Evolutionary conservation across 768 basidiomycete genomes (phyloP), one percentile per base, ranked within the genome.

Genomic region (Mycena albidolilacea): DNA sequence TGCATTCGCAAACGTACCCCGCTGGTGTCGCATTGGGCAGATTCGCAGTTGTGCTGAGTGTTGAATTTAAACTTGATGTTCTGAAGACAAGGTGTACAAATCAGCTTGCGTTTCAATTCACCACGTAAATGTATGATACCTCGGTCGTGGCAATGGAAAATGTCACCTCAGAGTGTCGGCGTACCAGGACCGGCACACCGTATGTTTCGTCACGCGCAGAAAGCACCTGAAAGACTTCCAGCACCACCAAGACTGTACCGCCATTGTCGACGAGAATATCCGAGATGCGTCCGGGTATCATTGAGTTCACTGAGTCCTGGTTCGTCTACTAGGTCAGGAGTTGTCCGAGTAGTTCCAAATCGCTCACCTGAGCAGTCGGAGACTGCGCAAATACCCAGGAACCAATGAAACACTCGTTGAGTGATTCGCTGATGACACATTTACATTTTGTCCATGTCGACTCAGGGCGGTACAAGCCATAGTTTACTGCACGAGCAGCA

Each of bases 61-160:
- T 30, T 30, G 74, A 79, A 72, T 12, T 70, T 73, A 59, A 80
- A 79, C n/a, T 70, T 70, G 46, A 64, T 7, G n/a, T 48, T 48
- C 63, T 64, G 44, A 6, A 64, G 30, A 7, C 8, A 50, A 6
- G 30, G 30, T 30, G 30, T 15, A 10, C n/a, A 11, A 11, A 21
- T 55, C 10, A 55, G 23, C n/a, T 11, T 55, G 19, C 3, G 8
- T 12, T 12, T 7, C 21, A 12, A 10, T 21, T 55, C 21, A 7
- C 6, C 9, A 21, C 12, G 12, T 10, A 23, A 55, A 55, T 21
- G 14, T 37, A 14, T 11, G 30, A 30, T 30, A 64, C 63, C 30
- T 64, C 50, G 63, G 23, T 46, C 7, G 63, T 12, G 11, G 50
- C 14, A 39, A 64, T 64, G 21, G 48, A 48, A 39, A 48, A 64